Percentiles rank a stretch among this genome's conserved stretches.
These are phyloP conservation scores for Diutina scorzettiae DNA, from an alignment of 1,139 yeast genomes.

Conservation along the genomic window DNA sequence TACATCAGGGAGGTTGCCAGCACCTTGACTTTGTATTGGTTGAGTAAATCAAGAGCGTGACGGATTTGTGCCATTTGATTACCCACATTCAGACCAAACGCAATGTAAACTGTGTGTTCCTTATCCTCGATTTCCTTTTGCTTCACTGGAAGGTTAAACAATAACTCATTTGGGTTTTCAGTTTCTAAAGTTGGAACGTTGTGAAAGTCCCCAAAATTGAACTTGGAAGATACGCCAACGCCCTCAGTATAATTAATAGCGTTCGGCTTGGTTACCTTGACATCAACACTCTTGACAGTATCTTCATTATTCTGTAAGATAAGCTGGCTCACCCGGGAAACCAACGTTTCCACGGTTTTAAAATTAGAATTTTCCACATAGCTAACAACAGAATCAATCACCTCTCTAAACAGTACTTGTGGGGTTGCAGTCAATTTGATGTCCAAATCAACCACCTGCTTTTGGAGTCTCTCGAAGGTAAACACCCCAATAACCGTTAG, in stretches of 20 bases:
- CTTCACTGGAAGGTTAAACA: slow-evolving; percentile 29
- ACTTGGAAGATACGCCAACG: slow-evolving; percentile 61
- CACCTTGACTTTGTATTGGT: slow-evolving; percentile 31
- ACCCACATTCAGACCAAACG: slow-evolving; percentile 87
- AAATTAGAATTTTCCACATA: slow-evolving; percentile 69
- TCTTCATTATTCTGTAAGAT: slow-evolving; percentile 30
- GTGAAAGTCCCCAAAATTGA: slow-evolving; percentile 19
- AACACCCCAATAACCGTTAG: slow-evolving; percentile 83
- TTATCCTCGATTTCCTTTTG: slow-evolving; percentile 7
- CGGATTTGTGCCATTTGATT: slow-evolving; percentile 51
- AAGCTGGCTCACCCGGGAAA: slow-evolving; percentile 58
- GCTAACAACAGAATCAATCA: slow-evolving; percentile 34
- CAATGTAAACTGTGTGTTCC: slow-evolving; percentile 54
- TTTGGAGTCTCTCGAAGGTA: slow-evolving; percentile 72
- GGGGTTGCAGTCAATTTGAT: slow-evolving; percentile 32
- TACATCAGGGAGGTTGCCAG: slow-evolving; percentile 64
- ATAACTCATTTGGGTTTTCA: slow-evolving; percentile 10
- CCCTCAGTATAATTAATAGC: slow-evolving; percentile 82
- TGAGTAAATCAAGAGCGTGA: slow-evolving; percentile 41
- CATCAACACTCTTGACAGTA: slow-evolving; percentile 13
- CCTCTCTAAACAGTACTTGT: slow-evolving; percentile 16
- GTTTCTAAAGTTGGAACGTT: slow-evolving; percentile 8
- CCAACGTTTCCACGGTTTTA: slow-evolving; percentile 89
- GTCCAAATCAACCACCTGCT: slow-evolving; percentile 63
- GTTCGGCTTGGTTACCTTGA: slow-evolving; percentile 71